A percentile compares a stretch with the other conserved stretches of the same genome.
These are phyloP conservation scores for Cyberlindnera maritima DNA, from an alignment of 805 yeast species.

Conservation along the genomic window DNA sequence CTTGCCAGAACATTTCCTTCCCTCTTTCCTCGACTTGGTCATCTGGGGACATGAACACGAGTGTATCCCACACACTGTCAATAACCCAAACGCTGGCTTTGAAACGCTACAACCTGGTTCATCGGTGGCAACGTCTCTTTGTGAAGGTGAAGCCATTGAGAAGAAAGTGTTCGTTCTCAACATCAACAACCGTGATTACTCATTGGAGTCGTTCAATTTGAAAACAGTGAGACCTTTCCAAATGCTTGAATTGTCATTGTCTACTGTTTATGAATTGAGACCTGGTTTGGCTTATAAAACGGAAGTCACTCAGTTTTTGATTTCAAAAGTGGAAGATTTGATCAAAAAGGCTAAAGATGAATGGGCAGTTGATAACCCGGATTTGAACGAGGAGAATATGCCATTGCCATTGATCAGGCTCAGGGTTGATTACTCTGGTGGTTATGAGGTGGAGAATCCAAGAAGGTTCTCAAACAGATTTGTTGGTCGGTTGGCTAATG, in stretches of 20 bases:
- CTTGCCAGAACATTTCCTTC: slow-evolving; percentile 82
- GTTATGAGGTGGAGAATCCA: slow-evolving; percentile 88
- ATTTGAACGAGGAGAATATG: slow-evolving; percentile 31
- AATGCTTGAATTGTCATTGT: slow-evolving; percentile 61
- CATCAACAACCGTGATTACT: slow-evolving; percentile 54
- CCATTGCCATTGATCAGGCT: slow-evolving; percentile 82
- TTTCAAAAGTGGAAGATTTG: slow-evolving; percentile 62
- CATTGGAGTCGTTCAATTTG: slow-evolving; percentile 59
- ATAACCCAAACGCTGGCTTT: slow-evolving; percentile 56
- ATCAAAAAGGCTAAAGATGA: slow-evolving; percentile 55
- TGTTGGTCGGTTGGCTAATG: slow-evolving; percentile 88
- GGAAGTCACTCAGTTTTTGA: slow-evolving; percentile 58
- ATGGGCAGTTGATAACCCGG: slow-evolving; percentile 40
- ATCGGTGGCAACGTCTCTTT: slow-evolving; percentile 85
- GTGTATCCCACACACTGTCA: slow-evolving; percentile 68
- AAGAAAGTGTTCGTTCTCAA: slow-evolving; percentile 75
- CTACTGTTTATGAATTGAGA: slow-evolving; percentile 48
- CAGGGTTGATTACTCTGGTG: slow-evolving; percentile 86
- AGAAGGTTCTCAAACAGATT: slow-evolving; percentile 85
- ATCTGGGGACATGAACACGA: slow-evolving; percentile 99
- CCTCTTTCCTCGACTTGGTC: slow-evolving; percentile 76
- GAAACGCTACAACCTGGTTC: slow-evolving; percentile 90
- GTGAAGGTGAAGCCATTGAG: slow-evolving; percentile 76
- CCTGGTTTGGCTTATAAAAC: slow-evolving; percentile 61
- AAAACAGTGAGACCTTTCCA: slow-evolving; percentile 80